Evolutionary conservation across 2,329 filamentous ascomycete genomes (phyloP).

Genomic region (Coleophoma eucalyptorum): DNA sequence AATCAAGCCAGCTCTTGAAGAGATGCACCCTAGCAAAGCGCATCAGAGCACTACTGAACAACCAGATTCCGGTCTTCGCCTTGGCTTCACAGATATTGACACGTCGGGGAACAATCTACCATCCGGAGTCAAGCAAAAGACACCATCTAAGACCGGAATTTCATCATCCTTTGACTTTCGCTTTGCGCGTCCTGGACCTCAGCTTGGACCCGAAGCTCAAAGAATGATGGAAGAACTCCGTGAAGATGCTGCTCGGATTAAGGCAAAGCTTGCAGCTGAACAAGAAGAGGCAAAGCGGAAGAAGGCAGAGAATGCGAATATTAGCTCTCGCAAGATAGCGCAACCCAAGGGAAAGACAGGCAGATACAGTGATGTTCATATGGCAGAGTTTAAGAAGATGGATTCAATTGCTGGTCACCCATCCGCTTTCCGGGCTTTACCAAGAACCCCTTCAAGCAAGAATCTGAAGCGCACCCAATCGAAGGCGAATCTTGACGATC

Average conservation of each 20-base stretch:
- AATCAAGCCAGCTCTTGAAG: slow-evolving; percentile 67
- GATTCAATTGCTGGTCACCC: slow-evolving; percentile 88
- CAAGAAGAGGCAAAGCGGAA: slow-evolving; percentile 50
- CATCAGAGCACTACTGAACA: slow-evolving; percentile 72
- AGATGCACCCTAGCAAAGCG: slow-evolving; percentile 89
- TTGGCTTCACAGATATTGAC: slow-evolving; percentile 75
- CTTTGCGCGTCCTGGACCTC: slow-evolving; percentile 49
- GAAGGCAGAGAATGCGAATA: slow-evolving; percentile 36
- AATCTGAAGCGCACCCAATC: slow-evolving; percentile 47
- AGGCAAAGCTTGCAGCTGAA: slow-evolving; percentile 61
- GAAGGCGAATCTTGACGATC: slow-evolving; percentile 64
- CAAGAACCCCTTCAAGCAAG: slow-evolving; percentile 44
- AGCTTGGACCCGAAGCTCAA: slow-evolving; percentile 58
- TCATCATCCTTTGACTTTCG: slow-evolving; percentile 63
- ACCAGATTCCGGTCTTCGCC: slow-evolving; percentile 73
- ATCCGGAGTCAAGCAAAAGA: slow-evolving; percentile 46
- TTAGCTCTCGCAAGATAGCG: slow-evolving; percentile 66
- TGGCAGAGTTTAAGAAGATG: slow-evolving; percentile 94
- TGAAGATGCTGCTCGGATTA: slow-evolving; percentile 68
- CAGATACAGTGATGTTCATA: slow-evolving; percentile 82
- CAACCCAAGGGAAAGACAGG: slow-evolving; percentile 72
- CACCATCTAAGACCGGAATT: slow-evolving; percentile 56
- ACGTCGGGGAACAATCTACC: slow-evolving; percentile 32
- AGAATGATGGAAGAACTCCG: slow-evolving; percentile 64
- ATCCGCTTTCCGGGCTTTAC: slow-evolving; percentile 67